Evolutionary conservation across 2,329 filamentous ascomycete species (phyloP).

Genomic region (Neonectria magnoliae): DNA sequence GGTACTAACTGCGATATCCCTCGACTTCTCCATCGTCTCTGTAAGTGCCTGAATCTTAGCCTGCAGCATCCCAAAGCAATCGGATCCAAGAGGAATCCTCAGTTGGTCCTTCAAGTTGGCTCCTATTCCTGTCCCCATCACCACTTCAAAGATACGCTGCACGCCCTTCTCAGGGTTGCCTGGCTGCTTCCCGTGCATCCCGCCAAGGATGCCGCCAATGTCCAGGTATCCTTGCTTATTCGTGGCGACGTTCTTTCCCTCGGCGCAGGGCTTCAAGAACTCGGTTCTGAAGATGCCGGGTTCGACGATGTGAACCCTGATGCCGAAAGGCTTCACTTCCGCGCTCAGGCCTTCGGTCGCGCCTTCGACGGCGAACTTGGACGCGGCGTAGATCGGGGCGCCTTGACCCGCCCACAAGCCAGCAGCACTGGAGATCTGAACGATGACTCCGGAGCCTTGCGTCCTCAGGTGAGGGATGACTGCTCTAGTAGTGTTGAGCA

Average conservation of each 20-base stretch:
- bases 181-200: slow-evolving; percentile 6
- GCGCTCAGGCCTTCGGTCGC: slow-evolving; percentile 50
- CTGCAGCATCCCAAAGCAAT: slow-evolving; percentile 2
- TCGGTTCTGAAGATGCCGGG: slow-evolving; percentile 59
- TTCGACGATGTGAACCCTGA: slow-evolving; percentile 52
- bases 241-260: not conserved
- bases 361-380: slow-evolving; percentile 56
- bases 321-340: slow-evolving; percentile 54
- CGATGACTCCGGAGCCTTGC: slow-evolving; percentile 48
- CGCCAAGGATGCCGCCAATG: not conserved
- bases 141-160: slow-evolving; percentile 14
- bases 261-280: slow-evolving; percentile 44
- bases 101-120: not conserved
- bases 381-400: slow-evolving; percentile 50
- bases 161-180: slow-evolving; percentile 9
- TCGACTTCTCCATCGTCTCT: not conserved
- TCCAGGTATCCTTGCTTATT: slow-evolving; percentile 5
- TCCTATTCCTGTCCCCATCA: slow-evolving; percentile 7
- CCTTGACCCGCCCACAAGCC: slow-evolving; percentile 46
- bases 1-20: not conserved
- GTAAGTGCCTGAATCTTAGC: not conserved
- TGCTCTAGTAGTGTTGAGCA: slow-evolving; percentile 53
- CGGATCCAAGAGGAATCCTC: slow-evolving; percentile 1
- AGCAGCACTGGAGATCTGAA: slow-evolving; percentile 54
- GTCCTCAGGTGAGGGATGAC: slow-evolving; percentile 55